Evolutionary conservation across 179 eudicot species (phyloP).

Genomic region (Heliamphora pulchella): DNA sequence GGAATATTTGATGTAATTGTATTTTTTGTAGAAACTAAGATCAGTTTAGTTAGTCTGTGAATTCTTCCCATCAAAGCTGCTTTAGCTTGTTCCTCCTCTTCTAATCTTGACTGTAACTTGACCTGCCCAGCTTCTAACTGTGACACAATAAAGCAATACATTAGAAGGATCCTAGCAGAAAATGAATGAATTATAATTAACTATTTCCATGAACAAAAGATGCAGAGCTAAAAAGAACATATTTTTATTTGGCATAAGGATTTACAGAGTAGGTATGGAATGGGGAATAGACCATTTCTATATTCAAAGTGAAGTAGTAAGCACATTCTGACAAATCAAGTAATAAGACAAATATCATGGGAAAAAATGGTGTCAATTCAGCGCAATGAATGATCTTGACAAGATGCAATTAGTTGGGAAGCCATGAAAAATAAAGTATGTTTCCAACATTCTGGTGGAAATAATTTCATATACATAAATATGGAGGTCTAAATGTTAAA

Average conservation of each 20-base stretch:
- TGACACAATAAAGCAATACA: slow-evolving; percentile 12
- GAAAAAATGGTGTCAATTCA: background rate
- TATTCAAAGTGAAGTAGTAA: background rate
- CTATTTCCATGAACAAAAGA: background rate
- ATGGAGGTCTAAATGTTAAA: no score
- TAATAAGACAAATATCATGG: no score
- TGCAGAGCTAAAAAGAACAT: background rate
- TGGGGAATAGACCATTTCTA: background rate
- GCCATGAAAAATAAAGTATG: background rate
- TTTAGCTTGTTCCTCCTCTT: slow-evolving; percentile 69
- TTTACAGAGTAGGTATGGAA: background rate
- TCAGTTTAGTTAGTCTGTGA: slow-evolving; percentile 61
- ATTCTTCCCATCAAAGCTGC: slow-evolving; percentile 75
- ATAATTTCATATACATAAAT: no score
- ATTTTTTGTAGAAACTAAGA: slow-evolving; percentile 60
- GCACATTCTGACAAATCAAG: background rate
- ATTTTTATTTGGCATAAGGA: background rate
- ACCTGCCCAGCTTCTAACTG: slow-evolving; percentile 58
- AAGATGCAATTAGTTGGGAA: background rate
- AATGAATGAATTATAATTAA: background rate
- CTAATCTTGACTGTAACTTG: slow-evolving; percentile 49
- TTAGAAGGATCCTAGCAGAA: background rate
- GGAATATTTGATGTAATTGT: slow-evolving; percentile 25
- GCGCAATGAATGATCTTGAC: background rate
- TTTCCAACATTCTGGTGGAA: background rate